These are phyloP conservation scores for Eucalyptus tenuipes DNA, from an alignment of 345 rosid genomes.

Conservation along the genomic window DNA sequence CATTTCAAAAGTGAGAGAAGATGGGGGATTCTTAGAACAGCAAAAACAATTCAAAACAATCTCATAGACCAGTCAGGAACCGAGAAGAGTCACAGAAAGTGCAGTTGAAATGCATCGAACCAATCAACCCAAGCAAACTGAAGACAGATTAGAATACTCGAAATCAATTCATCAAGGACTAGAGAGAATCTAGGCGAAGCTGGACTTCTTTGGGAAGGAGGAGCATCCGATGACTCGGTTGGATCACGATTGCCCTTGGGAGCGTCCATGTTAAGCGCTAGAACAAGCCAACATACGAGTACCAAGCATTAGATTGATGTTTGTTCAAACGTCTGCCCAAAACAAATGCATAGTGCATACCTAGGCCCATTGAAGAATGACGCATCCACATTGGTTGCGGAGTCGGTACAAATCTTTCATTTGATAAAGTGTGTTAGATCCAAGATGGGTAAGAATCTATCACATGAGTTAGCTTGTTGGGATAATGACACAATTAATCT, in stretches of 20 bases:
- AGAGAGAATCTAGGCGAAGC: not conserved
- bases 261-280: not conserved
- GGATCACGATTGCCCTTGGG: not conserved
- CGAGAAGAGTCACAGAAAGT: not conserved
- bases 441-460: not conserved
- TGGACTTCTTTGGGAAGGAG: not conserved
- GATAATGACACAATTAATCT: not conserved
- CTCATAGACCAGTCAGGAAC: not conserved
- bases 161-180: not conserved
- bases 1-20: not conserved
- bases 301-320: not conserved
- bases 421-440: not conserved
- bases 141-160: not conserved
- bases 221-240: not conserved
- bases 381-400: not conserved
- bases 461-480: not conserved
- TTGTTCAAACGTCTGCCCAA: not conserved
- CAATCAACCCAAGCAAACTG: not conserved
- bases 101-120: not conserved
- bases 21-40: not conserved
- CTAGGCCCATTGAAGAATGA: not conserved
- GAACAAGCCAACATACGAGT: not conserved
- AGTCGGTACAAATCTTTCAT: not conserved
- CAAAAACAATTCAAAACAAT: not conserved
- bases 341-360: not conserved